A percentile compares a stretch with the other conserved stretches of the same genome.
Evolutionary conservation across 805 yeast genomes (phyloP).

Genomic region (Nakazawaea anatomiae): DNA sequence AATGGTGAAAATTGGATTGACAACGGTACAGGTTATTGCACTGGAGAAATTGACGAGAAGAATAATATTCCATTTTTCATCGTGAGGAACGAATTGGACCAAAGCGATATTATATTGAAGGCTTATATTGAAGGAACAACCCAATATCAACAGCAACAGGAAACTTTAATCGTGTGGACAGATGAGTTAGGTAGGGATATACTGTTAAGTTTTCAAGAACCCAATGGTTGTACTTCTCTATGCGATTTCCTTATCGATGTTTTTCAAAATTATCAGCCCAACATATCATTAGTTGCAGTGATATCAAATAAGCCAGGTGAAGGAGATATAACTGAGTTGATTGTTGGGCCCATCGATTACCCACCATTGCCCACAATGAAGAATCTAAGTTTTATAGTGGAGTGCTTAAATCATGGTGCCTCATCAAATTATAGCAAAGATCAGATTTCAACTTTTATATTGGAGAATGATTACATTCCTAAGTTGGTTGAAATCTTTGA

Average conservation of each 20-base stretch:
- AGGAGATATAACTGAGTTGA: conserved; percentile 61
- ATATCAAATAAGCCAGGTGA: conserved; percentile 33
- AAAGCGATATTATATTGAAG: conserved; percentile 52
- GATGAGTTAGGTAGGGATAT: conserved; percentile 66
- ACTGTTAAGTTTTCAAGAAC: conserved; percentile 89
- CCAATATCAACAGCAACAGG: conserved; percentile 91
- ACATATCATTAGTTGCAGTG: conserved; percentile 70
- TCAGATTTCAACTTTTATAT: conserved; percentile 50
- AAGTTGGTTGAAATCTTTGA: conserved; percentile 49
- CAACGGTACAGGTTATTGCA: conserved; percentile 87
- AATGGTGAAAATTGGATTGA: conserved; percentile 85
- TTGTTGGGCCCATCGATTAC: conserved; percentile 72
- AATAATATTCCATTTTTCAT: conserved; percentile 48
- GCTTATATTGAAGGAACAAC: conserved; percentile 67
- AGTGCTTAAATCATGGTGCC: conserved; percentile 52
- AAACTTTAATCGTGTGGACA: conserved; percentile 91
- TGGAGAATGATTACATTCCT: conserved; percentile 45
- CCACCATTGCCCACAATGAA: conserved; percentile 54
- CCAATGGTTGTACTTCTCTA: conserved; percentile 77
- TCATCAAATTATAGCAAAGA: conserved; percentile 59
- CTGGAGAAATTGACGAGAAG: conserved; percentile 50
- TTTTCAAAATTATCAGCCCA: conserved; percentile 55
- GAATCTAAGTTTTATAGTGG: conserved; percentile 49
- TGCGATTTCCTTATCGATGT: conserved; percentile 75
- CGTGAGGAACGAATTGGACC: conserved; percentile 66